Conservation (phyloP, 305 asterid genomes). For the Fraxinus xanthoxyloides region DNA sequence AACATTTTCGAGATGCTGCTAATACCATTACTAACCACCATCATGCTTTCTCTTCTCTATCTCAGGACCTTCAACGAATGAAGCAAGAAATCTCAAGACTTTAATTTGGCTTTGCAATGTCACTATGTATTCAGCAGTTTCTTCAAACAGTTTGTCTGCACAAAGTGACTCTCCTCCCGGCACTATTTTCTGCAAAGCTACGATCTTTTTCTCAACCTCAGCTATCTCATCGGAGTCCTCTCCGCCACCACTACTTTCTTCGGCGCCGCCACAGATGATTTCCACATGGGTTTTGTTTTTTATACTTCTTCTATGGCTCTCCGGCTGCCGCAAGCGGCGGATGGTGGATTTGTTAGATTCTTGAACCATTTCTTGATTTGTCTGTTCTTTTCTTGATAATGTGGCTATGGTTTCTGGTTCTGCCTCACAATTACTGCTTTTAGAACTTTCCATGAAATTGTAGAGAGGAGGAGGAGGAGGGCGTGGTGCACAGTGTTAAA, state of each 20-base stretch:
- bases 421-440: background rate
- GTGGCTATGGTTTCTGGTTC: conserved; percentile 22
- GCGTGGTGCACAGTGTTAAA: conserved; percentile 30
- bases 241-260: background rate
- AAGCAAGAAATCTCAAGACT: conserved; percentile 51
- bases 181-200: conserved; percentile 49
- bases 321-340: conserved; percentile 24
- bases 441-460: conserved; percentile 30
- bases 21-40: conserved; percentile 32
- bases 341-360: conserved; percentile 12
- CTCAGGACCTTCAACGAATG: conserved; percentile 38
- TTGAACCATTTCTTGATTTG: conserved; percentile 17
- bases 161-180: conserved; percentile 63
- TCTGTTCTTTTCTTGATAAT: conserved; percentile 27
- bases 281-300: conserved; percentile 25
- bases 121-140: conserved; percentile 63
- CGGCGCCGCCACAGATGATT: conserved; percentile 2
- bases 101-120: conserved; percentile 46
- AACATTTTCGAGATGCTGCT: background rate
- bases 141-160: conserved; percentile 45
- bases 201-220: conserved; percentile 51
- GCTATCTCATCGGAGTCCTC: conserved; percentile 29
- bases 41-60: conserved; percentile 42
- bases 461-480: background rate
- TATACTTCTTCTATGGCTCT: conserved; percentile 20